phyloP scores from a whole-genome alignment of 1,284 basidiomycete genomes.

The Marasmius tenuissimus region DNA sequence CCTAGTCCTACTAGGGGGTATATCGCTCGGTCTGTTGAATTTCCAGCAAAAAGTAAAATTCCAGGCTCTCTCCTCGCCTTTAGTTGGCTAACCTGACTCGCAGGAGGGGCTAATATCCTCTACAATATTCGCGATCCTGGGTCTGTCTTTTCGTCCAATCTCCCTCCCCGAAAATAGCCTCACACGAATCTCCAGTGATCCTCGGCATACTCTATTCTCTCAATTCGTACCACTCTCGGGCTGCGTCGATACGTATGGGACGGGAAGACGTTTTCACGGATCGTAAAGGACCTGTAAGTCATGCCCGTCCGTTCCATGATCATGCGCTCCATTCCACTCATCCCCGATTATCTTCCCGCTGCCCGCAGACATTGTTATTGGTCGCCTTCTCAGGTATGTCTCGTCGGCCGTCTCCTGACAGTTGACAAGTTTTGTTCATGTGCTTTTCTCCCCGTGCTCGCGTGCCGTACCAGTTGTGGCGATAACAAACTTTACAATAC shows the following conservation, averaged over 20 bases:
- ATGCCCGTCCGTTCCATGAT: neutral
- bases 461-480: neutral
- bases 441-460: neutral
- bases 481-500: neutral
- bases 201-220: neutral
- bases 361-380: neutral
- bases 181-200: neutral
- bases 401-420: neutral
- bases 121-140: neutral
- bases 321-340: neutral
- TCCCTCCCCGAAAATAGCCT: neutral
- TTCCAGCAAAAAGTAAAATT: constrained; percentile 1
- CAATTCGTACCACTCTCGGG: neutral
- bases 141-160: neutral
- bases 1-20: constrained; percentile 1
- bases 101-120: neutral
- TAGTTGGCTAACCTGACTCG: neutral
- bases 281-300: neutral
- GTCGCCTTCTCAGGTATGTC: neutral
- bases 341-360: neutral
- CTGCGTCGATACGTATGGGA: neutral
- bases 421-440: too few species aligned
- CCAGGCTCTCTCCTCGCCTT: neutral
- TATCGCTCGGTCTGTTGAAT: constrained; percentile 7
- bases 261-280: neutral